Conservation (phyloP, 2,329 filamentous ascomycete genomes). For the Aspergillus melleus region DNA sequence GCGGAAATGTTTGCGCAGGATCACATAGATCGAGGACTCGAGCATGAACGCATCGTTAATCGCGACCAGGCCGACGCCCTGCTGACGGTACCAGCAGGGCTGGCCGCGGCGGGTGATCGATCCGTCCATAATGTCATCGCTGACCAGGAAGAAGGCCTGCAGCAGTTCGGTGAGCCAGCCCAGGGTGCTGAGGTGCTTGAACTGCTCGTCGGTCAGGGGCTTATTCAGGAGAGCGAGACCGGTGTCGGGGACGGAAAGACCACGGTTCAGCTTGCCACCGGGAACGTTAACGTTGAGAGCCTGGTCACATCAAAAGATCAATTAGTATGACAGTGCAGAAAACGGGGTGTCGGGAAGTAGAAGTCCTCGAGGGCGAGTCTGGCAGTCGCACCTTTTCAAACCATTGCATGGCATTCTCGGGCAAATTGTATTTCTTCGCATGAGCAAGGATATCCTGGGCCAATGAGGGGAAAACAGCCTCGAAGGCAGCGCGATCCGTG, state of each 20-base stretch:
- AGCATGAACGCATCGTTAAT: constrained; percentile 99
- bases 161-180: constrained; percentile 98
- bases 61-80: constrained; percentile 88
- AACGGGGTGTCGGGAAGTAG: no score
- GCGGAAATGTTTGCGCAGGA: constrained; percentile 93
- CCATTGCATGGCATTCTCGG: constrained; percentile 79
- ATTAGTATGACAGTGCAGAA: neutral
- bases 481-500: constrained; percentile 72
- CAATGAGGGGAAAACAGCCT: constrained; percentile 83
- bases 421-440: constrained; percentile 79
- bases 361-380: neutral
- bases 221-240: constrained; percentile 73
- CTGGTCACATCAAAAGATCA: constrained; percentile 46
- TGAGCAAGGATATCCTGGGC: constrained; percentile 78
- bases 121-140: constrained; percentile 97
- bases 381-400: constrained; percentile 67
- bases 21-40: constrained; percentile 82
- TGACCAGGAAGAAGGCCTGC: constrained; percentile 97
- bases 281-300: constrained; percentile 81
- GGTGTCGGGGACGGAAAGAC: constrained; percentile 95
- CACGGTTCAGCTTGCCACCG: constrained; percentile 97
- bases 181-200: constrained; percentile 81
- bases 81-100: constrained; percentile 94
- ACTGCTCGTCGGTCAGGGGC: constrained; percentile 75
- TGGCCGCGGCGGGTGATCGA: constrained; percentile 91